Percentiles rank a stretch among this genome's conserved stretches.
Conservation (phyloP, 1,284 basidiomycete species). For the Sporisorium scitamineum region DNA sequence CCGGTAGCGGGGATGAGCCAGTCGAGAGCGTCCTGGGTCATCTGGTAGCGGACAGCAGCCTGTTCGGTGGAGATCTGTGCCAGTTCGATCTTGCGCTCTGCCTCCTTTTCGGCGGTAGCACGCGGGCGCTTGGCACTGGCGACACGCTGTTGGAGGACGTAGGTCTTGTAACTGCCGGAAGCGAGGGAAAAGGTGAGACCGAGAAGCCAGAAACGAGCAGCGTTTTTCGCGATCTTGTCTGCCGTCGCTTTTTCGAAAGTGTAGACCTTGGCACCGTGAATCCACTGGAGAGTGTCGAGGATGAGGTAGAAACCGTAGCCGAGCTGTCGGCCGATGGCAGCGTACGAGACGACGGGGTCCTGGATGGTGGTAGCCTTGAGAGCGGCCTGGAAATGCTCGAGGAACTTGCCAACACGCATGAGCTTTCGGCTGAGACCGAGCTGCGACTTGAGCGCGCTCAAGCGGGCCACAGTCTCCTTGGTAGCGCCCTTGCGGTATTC, state of each 20-base stretch:
- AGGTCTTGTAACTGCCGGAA: conserved; percentile 66
- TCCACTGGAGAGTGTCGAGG: conserved; percentile 66
- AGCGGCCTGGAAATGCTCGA: conserved; percentile 94
- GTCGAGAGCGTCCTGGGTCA: conserved; percentile 83
- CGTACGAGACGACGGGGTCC: conserved; percentile 80
- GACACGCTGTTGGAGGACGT: conserved; percentile 62
- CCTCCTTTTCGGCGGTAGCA: conserved; percentile 77
- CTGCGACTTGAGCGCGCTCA: conserved; percentile 70
- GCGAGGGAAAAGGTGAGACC: conserved; percentile 72
- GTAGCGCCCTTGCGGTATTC: conserved; percentile 69
- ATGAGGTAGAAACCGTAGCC: conserved; percentile 89
- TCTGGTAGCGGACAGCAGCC: conserved; percentile 78
- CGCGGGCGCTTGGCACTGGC: conserved; percentile 54
- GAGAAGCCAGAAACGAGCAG: conserved; percentile 89
- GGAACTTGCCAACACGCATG: conserved; percentile 89
- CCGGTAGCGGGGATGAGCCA: conserved; percentile 89
- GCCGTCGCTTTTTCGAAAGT: conserved; percentile 75
- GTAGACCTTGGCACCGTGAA: conserved; percentile 68
- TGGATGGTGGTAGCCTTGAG: conserved; percentile 78
- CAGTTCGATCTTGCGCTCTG: conserved; percentile 76
- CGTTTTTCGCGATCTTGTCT: conserved; percentile 77
- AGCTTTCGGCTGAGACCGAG: conserved; percentile 72
- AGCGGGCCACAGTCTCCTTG: conserved; percentile 70
- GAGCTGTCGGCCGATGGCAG: conserved; percentile 86
- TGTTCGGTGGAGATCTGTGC: conserved; percentile 77